Percentiles rank a stretch among this genome's conserved stretches.
Conservation (phyloP, 371 early-diverging fungal species). For the Haplosporangium sp. region DNA sequence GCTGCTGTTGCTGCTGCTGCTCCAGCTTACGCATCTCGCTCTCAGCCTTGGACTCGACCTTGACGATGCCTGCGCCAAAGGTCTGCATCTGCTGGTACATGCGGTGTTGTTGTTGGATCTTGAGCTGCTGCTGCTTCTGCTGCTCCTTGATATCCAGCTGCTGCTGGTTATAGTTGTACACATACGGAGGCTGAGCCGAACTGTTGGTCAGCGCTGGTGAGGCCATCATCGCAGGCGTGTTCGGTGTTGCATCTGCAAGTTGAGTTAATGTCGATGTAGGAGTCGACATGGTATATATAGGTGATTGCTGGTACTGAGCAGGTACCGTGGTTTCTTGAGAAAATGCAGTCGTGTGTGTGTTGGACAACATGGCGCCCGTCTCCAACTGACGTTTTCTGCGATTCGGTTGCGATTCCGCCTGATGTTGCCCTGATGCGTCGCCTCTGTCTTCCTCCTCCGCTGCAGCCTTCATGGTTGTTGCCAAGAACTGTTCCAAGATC, state of each 20-base stretch:
- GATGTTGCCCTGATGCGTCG: conserved; percentile 22
- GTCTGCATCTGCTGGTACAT: conserved; percentile 52
- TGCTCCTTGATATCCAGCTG: conserved; percentile 46
- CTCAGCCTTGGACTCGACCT: conserved; percentile 22
- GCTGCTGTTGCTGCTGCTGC: conserved; percentile 37
- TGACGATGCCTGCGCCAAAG: conserved; percentile 26
- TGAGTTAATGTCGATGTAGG: neutral
- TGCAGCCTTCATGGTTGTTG: conserved; percentile 38
- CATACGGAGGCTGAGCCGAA: neutral
- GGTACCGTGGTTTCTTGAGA: conserved; percentile 2
- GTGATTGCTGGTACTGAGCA: conserved; percentile 2
- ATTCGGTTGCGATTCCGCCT: conserved; percentile 11
- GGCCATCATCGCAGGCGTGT: conserved; percentile 33
- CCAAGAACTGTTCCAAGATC: conserved; percentile 51
- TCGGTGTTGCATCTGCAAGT: conserved; percentile 17
- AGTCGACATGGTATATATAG: conserved; percentile 1
- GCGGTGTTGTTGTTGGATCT: conserved; percentile 37
- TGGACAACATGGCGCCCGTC: conserved; percentile 17
- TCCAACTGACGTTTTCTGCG: conserved; percentile 49
- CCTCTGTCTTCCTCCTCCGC: conserved; percentile 23
- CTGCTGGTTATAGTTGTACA: conserved; percentile 9
- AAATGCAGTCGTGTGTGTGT: neutral
- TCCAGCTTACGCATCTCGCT: conserved; percentile 25
- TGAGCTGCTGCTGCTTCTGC: conserved; percentile 53
- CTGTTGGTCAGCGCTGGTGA: conserved; percentile 2